These are phyloP conservation scores for Coemansia sp. DNA, from an alignment of 192 early-diverging fungal genomes.

Conservation along the genomic window DNA sequence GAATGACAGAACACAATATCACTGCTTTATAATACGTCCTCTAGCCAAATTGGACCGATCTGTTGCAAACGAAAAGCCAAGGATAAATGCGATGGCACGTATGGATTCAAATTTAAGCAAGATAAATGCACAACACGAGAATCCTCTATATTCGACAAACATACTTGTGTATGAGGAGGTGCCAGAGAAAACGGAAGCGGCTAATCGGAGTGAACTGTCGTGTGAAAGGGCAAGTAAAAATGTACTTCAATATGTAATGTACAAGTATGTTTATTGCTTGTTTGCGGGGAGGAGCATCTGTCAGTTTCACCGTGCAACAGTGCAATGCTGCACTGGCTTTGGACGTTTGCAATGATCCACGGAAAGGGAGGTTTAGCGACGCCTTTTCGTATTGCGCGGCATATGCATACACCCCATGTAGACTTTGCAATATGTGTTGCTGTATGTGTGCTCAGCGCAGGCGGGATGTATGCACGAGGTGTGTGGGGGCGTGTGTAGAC, in stretches of 20 bases:
- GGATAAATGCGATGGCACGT: not conserved
- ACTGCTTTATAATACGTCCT: too few relatives aligned
- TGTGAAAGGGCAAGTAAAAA: not conserved
- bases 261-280: not conserved
- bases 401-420: slow-evolving; percentile 1
- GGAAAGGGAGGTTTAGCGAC: not conserved
- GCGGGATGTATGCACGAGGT: not conserved
- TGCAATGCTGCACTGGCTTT: not conserved
- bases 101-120: not conserved
- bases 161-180: not conserved
- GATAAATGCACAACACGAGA: not conserved
- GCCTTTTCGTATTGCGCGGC: not conserved
- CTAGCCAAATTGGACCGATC: not conserved
- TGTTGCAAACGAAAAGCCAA: not conserved
- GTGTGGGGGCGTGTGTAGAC: slow-evolving; percentile 1
- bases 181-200: not conserved
- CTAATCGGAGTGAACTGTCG: not conserved
- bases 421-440: not conserved
- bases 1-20: not conserved
- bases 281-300: not conserved
- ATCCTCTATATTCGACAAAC: not conserved
- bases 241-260: not conserved
- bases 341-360: not conserved
- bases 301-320: not conserved
- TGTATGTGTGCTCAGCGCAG: not conserved